Evolutionary conservation across 2,329 filamentous ascomycete species (phyloP), one percentile per base, ranked within the genome.

Genomic region (Albophoma yamanashiensis): DNA sequence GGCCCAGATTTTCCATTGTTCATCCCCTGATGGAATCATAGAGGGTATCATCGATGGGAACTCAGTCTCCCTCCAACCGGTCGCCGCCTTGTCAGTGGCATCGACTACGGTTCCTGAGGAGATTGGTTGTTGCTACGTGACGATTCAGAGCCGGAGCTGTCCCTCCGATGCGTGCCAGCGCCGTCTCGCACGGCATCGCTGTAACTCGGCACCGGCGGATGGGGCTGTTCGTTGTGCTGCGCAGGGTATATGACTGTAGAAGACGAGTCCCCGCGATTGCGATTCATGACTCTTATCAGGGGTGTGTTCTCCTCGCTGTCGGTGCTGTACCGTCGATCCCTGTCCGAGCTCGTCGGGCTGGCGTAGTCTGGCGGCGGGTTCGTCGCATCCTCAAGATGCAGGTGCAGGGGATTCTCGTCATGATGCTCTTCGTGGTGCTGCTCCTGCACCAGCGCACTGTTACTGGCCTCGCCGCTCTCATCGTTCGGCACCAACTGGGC

Each of bases 121-220:
- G 50, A 53, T 14, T 22, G 50, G 20, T 34, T 53, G 60, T 31
- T 56, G 42, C n/a, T 42, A 27, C 56, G 53, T 20, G 57, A 40
- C 40, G 50, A 25, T n/a, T 63, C 64, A 7, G 67, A 61, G 22
- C 62, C 67, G 6, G 64, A 64, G 58, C 66, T 69, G 50, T 66
- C 62, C 38, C 63, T 66, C 40, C 69, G 62, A 12, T 69, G 64
- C 39, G 64, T 62, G 31, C 71, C 67, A 36, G 71, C 72, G 14
- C 81, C 81, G 64, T 83, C 79, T 60, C 76, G 75, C 50, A 92
- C 79, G 1, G 89, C 91, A 62, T 90, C 89, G 71, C 86, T 89
- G 70, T 95, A 95, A 67, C 85, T 92, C 2, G 91, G 91, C 64
- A 94, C 92, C 0, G 91, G 89, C 31, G 89, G 88, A 36, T 69